Evolutionary conservation across 352 stramenopile genomes (phyloP), one percentile per base, ranked within the genome.

Genomic region (Phytophthora pseudosyringae): DNA sequence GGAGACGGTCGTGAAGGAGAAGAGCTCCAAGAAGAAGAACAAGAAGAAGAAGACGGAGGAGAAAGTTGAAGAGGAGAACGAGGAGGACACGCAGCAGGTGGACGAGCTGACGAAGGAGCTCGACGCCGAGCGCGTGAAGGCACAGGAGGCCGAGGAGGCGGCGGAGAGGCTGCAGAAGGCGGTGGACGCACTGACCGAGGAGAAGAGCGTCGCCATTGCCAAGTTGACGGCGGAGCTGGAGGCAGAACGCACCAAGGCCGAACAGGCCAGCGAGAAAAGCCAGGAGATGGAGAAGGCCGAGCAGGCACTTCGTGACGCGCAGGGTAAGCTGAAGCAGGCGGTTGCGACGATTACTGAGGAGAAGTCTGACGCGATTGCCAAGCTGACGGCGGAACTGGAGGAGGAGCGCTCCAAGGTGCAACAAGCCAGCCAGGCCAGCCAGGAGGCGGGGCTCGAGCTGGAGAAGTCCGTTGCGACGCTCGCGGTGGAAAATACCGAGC

Each of bases 321-420:
- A 76, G 38, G 39, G 63, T 4, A 66, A 78, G 11, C 49, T 86
- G 33, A 45, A 71, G 16, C 43, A 78, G 40, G 54, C 60, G 7
- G 57, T 63, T 29, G 55, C 64, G 7, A 41, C 40, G 3, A 35
- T 70, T 26, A 64, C 40, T 0, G 36, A 64, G 18, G 72, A 80
- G 44, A 69, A 75, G 25, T 47, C 66, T 2, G 63, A 70, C 13
- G 43, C 32, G 6, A 31, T 74, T 53, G 67, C 72, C 2, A 70
- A 71, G 46, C 41, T 82, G 1, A 69, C 52, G 31, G 59, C 58
- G 18, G 62, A 84, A 51, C 58, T 81, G 11, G 70, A 80, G 1
- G 38, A 43, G n/a, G 48, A 68, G 49, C 66, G 59, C 11, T 51
- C 46, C 1, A 70, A 63, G 16, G 41, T 66, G n/a, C 32, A 64